Evolutionary conservation across 2,329 filamentous ascomycete genomes (phyloP), one percentile per base, ranked within the genome.

Genomic region (Mycosphaerella arachidis): DNA sequence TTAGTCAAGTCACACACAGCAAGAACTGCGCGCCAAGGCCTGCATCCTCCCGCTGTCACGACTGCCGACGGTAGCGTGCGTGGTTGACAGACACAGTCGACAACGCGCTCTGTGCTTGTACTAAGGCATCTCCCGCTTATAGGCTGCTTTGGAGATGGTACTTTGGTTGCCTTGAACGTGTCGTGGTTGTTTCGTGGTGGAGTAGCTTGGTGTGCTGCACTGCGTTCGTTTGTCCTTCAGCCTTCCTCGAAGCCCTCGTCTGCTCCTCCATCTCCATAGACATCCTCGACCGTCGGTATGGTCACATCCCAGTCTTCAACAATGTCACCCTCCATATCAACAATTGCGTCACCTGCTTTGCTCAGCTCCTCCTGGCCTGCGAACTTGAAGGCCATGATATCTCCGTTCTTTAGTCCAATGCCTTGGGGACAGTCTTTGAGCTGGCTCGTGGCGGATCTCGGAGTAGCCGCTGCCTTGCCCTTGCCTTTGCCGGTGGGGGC

Each of bases 401-500:
- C 68, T 20, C 67, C 68, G 58, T 74, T 72, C 55, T 66, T 67
- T 53, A 75, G 60, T 1, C 73, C 73, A 9, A 63, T 66, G 13
- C 68, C 72, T 51, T 71, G 64, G 55, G 78, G 71, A 65, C 76
- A 77, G 29, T 72, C 73, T 33, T 62, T 66, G 24, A 66, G 31
- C 27, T 72, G 69, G 45, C 71, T 71, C 33, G 61, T 72, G 31
- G 67, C 69, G 55, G 77, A 59, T 61, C 77, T 75, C 9, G 33
- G 58, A 66, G 55, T 61, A 8, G 53, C 65, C 27, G 61, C 67
- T 8, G 68, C 74, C 60, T 76, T 77, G 16, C 70, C 75, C 55
- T 76, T 77, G 9, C 74, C 76, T 53, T 79, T 78, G 16, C 70
- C 71, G 9, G 63, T 76, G 59, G 71, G 71, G 4, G 70, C 66